Base-by-base conservation (phyloP, 73 alveolate species). In the Symbiodinium pilosum region DNA sequence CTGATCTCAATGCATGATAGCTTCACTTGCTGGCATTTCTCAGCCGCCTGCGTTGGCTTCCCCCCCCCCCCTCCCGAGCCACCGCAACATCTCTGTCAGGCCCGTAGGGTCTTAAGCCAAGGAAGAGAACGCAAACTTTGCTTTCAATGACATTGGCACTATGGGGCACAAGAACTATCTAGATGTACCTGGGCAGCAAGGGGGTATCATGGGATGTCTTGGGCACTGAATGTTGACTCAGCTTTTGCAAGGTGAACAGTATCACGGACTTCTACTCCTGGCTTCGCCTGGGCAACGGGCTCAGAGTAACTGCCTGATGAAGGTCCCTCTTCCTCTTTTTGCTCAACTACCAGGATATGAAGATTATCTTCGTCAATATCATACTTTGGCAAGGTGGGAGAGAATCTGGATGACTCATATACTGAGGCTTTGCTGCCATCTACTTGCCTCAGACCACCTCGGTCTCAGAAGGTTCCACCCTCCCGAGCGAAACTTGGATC, bases 91-190 rank as follows among this genome's bases (percentile, higher is more conserved):
- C n/a, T n/a, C n/a, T n/a, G n/a, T n/a, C n/a, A n/a, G n/a, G n/a
- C n/a, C n/a, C 34, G 73, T 30, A 16, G 7, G 73, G 73, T 54
- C 73, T 24, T 16, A 16, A 24, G 73, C 73, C 2, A 54, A 91
- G 97, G 97, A 91, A 91, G 97, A 91, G 24, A 91, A 91, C 43
- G 97, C 97, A 39, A 91, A 91, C 81, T 91, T 91, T 30, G 97
- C 97, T n/a, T 91, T 91, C 81, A 91, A 91, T 43, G 97, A 75
- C 30, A 86, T 68, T 42, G 97, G 89, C 28, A 91, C 97, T 38
- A 68, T 91, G 41, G 97, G 97, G n/a, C 77, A 91, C 97, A 91
- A 91, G 88, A 91, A 91, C 54, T 39, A 59, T 88, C 75, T 69
- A 40, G 97, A 91, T 43, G 97, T 32, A 2, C 40, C 81, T 71